Percentiles rank a stretch among this genome's conserved stretches.
phyloP scores from a whole-genome alignment of 2,329 filamentous ascomycete genomes.

The Pseudogymnoascus sp. region DNA sequence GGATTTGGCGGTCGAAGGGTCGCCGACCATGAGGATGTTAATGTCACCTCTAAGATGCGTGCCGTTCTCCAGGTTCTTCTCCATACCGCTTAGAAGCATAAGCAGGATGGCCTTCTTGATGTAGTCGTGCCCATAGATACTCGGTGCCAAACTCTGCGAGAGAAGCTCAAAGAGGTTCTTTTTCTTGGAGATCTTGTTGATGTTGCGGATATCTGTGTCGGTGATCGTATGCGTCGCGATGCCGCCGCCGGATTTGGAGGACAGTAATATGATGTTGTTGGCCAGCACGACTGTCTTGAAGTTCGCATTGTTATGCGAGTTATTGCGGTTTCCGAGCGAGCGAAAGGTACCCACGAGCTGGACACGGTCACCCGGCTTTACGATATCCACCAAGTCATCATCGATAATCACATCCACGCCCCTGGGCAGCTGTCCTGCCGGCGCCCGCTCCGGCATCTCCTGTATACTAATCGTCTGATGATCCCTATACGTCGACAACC shows the following conservation, averaged over 20 bases:
- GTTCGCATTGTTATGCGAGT: slow-evolving; percentile 78
- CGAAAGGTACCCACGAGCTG: slow-evolving; percentile 95
- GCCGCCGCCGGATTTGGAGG: slow-evolving; percentile 91
- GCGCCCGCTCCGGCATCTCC: slow-evolving; percentile 96
- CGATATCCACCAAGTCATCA: slow-evolving; percentile 88
- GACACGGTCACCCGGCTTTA: slow-evolving; percentile 92
- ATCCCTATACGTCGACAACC: slow-evolving; percentile 89
- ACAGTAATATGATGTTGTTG: slow-evolving; percentile 90
- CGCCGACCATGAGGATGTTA: slow-evolving; percentile 98
- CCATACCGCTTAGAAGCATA: slow-evolving; percentile 90
- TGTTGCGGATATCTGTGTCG: slow-evolving; percentile 94
- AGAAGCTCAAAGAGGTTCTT: slow-evolving; percentile 87
- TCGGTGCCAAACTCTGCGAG: slow-evolving; percentile 88
- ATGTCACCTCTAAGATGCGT: slow-evolving; percentile 97
- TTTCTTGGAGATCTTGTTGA: slow-evolving; percentile 95
- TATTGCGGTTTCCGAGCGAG: slow-evolving; percentile 89
- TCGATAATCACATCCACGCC: slow-evolving; percentile 95
- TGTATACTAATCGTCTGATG: slow-evolving; percentile 98
- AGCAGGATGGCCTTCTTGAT: slow-evolving; percentile 97
- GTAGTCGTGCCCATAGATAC: slow-evolving; percentile 93
- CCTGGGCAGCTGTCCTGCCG: slow-evolving; percentile 87
- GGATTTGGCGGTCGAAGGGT: slow-evolving; percentile 98
- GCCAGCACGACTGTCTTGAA: slow-evolving; percentile 92
- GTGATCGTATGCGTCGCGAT: slow-evolving; percentile 88
- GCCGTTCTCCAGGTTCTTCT: slow-evolving; percentile 97